phyloP scores from a whole-genome alignment of 371 early-diverging fungal species.

The Mortierella sp. region DNA sequence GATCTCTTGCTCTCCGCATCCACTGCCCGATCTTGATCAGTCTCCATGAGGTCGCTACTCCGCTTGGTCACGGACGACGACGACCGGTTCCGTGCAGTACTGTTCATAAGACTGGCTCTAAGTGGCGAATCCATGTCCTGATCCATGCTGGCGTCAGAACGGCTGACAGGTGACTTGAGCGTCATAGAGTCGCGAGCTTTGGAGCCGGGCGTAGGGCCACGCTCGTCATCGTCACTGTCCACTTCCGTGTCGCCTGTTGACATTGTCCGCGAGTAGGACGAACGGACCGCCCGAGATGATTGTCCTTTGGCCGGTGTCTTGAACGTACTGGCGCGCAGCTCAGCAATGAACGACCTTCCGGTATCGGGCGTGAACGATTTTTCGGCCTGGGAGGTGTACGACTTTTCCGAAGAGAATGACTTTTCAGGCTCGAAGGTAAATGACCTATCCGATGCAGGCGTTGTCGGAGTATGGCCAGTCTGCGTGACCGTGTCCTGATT shows the following conservation, averaged over 20 bases:
- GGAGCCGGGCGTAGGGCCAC: slow-evolving; percentile 22
- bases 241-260: neutral
- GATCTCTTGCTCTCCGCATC: slow-evolving; percentile 23
- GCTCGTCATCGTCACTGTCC: neutral
- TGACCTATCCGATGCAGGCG: neutral
- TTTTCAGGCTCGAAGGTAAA: neutral
- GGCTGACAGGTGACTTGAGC: slow-evolving; percentile 22
- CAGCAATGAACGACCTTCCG: neutral
- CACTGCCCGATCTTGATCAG: slow-evolving; percentile 4
- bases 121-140: neutral
- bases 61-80: neutral
- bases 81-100: neutral
- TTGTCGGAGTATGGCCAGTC: neutral
- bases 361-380: neutral
- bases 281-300: neutral
- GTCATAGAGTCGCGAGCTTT: slow-evolving; percentile 43
- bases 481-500: neutral
- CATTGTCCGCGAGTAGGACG: neutral
- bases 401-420: neutral
- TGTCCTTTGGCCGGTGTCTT: neutral
- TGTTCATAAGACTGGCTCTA: neutral
- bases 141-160: slow-evolving; percentile 6
- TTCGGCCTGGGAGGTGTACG: neutral
- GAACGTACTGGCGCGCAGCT: neutral
- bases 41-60: slow-evolving; percentile 14